Conservation (phyloP, 306 rosid genomes). For the Glycyrrhiza uralensis region DNA sequence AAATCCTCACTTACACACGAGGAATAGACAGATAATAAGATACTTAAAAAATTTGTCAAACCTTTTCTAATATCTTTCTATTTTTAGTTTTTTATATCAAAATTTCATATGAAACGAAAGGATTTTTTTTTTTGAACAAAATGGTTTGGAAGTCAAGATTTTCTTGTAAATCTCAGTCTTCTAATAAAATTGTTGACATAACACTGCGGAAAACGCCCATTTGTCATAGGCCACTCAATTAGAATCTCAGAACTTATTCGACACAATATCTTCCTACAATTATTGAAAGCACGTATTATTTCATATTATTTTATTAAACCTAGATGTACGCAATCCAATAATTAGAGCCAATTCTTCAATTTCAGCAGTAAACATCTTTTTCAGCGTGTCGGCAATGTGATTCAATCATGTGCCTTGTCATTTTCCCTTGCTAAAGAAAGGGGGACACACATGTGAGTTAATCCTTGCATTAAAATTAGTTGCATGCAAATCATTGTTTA, state of each 20-base stretch:
- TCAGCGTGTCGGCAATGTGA: slow-evolving; percentile 12
- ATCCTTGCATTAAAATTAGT: background rate
- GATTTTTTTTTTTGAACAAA: too few relatives aligned
- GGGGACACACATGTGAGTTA: slow-evolving; percentile 20
- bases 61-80: too few relatives aligned
- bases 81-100: too few relatives aligned
- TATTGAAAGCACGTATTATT: background rate
- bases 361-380: background rate
- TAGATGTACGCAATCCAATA: background rate
- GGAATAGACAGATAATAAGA: too few relatives aligned
- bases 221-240: background rate
- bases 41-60: too few relatives aligned
- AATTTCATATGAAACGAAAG: background rate
- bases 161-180: background rate
- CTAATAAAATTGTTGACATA: background rate
- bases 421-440: background rate
- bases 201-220: background rate
- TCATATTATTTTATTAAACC: background rate
- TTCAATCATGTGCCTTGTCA: slow-evolving; percentile 31
- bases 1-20: too few relatives aligned
- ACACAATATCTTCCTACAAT: background rate
- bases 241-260: background rate
- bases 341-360: background rate
- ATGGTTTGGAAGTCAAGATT: background rate
- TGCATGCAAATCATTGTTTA: background rate